A percentile compares a stretch with the other conserved stretches of the same genome.
These are phyloP conservation scores for Salvia sclarea DNA, from an alignment of 305 asterid genomes.

Conservation along the genomic window DNA sequence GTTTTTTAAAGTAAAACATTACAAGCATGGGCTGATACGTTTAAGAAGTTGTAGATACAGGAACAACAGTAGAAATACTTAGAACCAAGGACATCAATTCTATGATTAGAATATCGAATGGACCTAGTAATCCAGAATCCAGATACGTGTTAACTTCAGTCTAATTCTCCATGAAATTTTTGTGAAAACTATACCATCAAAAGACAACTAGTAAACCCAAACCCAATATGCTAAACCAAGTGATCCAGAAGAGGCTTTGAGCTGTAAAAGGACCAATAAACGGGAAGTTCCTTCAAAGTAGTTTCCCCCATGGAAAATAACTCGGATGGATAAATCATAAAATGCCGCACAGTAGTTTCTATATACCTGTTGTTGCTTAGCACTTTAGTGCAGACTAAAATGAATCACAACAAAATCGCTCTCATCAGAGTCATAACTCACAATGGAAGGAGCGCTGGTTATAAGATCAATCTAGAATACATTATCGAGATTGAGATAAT, in stretches of 20 bases:
- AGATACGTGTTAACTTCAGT: constrained; percentile 1
- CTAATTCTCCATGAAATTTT: not conserved
- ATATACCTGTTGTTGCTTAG: not conserved
- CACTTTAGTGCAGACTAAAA: not conserved
- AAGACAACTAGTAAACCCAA: constrained; percentile 10
- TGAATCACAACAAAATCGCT: constrained; percentile 4
- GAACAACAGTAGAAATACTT: not conserved
- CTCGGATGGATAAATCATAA: not conserved
- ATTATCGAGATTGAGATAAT: constrained; percentile 4
- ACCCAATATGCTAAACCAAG: not conserved
- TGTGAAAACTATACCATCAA: not conserved
- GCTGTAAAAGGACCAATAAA: not conserved
- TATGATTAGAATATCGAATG: not conserved
- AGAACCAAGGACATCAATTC: constrained; percentile 8
- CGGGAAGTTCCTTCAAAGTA: not conserved
- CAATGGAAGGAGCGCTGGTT: not conserved
- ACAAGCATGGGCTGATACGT: not conserved
- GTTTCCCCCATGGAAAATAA: constrained; percentile 10
- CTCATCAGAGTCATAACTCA: constrained; percentile 1
- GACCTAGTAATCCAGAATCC: not conserved
- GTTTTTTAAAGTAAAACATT: not conserved
- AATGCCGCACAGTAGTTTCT: not conserved
- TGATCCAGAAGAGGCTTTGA: not conserved
- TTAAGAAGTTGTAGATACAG: not conserved
- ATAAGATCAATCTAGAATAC: not conserved